Percentiles rank a stretch among this genome's conserved stretches.
Evolutionary conservation across 371 early-diverging fungal species (phyloP).

Genomic region (Mucor plumbeus): DNA sequence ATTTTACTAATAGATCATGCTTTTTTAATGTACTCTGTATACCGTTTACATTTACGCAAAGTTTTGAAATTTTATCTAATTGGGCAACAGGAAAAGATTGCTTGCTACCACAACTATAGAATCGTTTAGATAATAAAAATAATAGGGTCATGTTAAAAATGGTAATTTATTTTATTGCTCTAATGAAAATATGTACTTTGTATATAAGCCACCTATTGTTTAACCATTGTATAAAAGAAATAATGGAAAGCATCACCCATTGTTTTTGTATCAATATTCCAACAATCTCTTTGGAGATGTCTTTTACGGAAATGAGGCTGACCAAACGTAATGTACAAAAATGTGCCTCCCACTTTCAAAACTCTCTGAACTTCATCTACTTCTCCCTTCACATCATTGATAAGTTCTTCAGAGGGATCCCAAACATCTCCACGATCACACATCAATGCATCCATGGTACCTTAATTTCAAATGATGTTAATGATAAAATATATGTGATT

Average conservation of each 20-base stretch:
- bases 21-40: slow-evolving; percentile 43
- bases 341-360: slow-evolving; percentile 78
- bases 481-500: too few species aligned
- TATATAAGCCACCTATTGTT: slow-evolving; percentile 25
- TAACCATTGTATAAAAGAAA: slow-evolving; percentile 70
- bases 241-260: slow-evolving; percentile 80
- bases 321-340: slow-evolving; percentile 90
- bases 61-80: slow-evolving; percentile 35
- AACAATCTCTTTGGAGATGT: slow-evolving; percentile 72
- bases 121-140: neutral
- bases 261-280: slow-evolving; percentile 68
- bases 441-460: slow-evolving; percentile 84
- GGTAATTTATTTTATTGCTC: neutral
- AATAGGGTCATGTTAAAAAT: neutral
- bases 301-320: slow-evolving; percentile 89
- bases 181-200: neutral
- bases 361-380: slow-evolving; percentile 78
- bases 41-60: slow-evolving; percentile 39
- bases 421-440: slow-evolving; percentile 88
- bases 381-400: slow-evolving; percentile 68
- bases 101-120: neutral
- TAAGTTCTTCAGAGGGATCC: slow-evolving; percentile 79
- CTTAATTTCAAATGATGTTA: slow-evolving; percentile 9
- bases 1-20: slow-evolving; percentile 30
- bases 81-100: slow-evolving; percentile 19